Percentiles rank a stretch among this genome's conserved stretches.
phyloP scores from a whole-genome alignment of 1,284 basidiomycete genomes.

The Apiotrichum siamense region DNA sequence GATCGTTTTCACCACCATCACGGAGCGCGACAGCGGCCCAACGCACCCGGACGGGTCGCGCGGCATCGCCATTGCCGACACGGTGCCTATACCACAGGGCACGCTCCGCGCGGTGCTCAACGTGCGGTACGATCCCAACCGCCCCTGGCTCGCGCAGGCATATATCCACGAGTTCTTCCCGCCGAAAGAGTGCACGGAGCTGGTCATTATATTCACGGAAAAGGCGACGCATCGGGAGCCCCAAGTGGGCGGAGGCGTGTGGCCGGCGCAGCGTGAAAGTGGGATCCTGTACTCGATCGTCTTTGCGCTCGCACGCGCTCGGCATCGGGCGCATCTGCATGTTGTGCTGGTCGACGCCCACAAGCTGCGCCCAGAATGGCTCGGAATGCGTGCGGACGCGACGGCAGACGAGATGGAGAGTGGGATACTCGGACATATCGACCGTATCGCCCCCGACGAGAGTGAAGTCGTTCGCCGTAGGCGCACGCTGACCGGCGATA shows the following conservation, averaged over 20 bases:
- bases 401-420: not conserved
- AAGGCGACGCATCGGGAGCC: slow-evolving; percentile 15
- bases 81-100: not conserved
- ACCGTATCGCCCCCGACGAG: no score
- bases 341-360: slow-evolving; percentile 6
- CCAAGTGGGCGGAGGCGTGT: slow-evolving; percentile 10
- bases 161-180: not conserved
- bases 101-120: slow-evolving; percentile 2
- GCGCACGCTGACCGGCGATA: no score
- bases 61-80: not conserved
- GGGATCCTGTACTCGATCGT: not conserved
- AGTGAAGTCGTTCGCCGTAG: not conserved
- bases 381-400: not conserved
- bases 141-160: slow-evolving; percentile 11
- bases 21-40: not conserved
- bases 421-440: not conserved
- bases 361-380: slow-evolving; percentile 11
- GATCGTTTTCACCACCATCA: not conserved
- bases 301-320: not conserved
- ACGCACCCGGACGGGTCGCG: not conserved
- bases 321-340: not conserved
- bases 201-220: slow-evolving; percentile 10
- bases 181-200: not conserved
- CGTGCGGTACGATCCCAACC: slow-evolving; percentile 13
- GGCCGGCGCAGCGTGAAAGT: not conserved